A percentile compares a stretch with the other conserved stretches of the same genome.
These are phyloP conservation scores for Mycosphaerella sp. DNA, from an alignment of 2,329 filamentous ascomycete genomes.

Conservation along the genomic window DNA sequence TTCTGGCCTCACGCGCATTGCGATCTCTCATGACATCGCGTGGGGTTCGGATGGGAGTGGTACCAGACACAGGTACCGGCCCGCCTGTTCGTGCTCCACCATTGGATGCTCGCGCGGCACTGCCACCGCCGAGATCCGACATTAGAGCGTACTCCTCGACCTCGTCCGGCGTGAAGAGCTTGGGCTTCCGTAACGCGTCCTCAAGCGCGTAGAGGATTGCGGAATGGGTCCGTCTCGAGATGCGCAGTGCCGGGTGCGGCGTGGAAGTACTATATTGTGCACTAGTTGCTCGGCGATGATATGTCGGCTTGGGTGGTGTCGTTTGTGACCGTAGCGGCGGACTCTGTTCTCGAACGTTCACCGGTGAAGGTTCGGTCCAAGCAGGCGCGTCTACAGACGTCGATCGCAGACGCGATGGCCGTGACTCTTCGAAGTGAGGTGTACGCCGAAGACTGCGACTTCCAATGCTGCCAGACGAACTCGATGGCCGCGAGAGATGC, in stretches of 20 bases:
- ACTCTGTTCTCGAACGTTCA: slow-evolving; percentile 6
- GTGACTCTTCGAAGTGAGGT: slow-evolving; percentile 44
- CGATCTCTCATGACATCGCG: slow-evolving; percentile 89
- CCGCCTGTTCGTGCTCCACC: slow-evolving; percentile 50
- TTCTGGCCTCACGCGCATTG: slow-evolving; percentile 64
- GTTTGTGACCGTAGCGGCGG: slow-evolving; percentile 14
- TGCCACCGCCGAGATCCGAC: slow-evolving; percentile 66
- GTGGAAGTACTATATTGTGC: slow-evolving; percentile 30
- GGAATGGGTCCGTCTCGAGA: slow-evolving; percentile 78
- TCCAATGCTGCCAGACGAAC: slow-evolving; percentile 44
- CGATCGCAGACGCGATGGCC: slow-evolving; percentile 36
- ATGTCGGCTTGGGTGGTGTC: slow-evolving; percentile 28
- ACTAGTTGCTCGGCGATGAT: slow-evolving; percentile 31
- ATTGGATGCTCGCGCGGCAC: slow-evolving; percentile 45
- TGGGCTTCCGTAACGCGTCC: slow-evolving; percentile 76
- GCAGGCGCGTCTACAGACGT: slow-evolving; percentile 41
- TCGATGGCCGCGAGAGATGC: slow-evolving; percentile 44
- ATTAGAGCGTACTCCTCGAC: slow-evolving; percentile 87
- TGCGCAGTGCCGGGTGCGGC: slow-evolving; percentile 54
- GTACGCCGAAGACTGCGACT: slow-evolving; percentile 49
- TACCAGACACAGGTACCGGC: slow-evolving; percentile 47
- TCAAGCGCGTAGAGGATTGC: slow-evolving; percentile 90
- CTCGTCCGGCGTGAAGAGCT: slow-evolving; percentile 74
- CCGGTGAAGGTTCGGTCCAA: slow-evolving; percentile 3
- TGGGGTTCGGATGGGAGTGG: slow-evolving; percentile 64